Percentiles rank a stretch among this genome's conserved stretches.
phyloP scores from a whole-genome alignment of 805 yeast genomes.

The Suhomyces sp. region DNA sequence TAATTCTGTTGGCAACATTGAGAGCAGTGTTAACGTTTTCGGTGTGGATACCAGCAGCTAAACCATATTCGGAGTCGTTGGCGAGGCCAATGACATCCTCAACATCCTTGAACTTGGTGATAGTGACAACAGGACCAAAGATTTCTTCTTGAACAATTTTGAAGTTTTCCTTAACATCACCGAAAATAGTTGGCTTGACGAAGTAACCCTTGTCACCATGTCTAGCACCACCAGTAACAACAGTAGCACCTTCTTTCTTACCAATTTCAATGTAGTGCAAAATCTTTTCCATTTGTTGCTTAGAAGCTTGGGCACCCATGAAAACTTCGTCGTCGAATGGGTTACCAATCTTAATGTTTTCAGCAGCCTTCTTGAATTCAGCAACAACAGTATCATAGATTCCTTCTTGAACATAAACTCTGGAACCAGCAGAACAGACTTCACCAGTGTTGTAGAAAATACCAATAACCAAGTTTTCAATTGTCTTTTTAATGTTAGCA shows the following conservation, averaged over 20 bases:
- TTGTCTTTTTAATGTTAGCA: constrained; percentile 75
- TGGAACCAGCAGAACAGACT: constrained; percentile 93
- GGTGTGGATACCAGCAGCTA: constrained; percentile 91
- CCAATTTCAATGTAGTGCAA: constrained; percentile 76
- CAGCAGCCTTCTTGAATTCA: constrained; percentile 59
- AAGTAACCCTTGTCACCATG: constrained; percentile 68
- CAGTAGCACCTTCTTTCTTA: constrained; percentile 77
- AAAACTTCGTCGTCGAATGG: constrained; percentile 76
- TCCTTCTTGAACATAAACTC: constrained; percentile 83
- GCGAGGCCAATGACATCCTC: constrained; percentile 80
- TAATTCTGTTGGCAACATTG: constrained; percentile 68
- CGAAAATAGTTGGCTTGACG: constrained; percentile 80
- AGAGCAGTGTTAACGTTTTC: constrained; percentile 70
- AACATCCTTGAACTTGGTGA: constrained; percentile 74
- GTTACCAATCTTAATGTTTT: constrained; percentile 66
- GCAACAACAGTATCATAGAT: constrained; percentile 75
- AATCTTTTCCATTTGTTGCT: constrained; percentile 75
- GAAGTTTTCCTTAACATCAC: constrained; percentile 74
- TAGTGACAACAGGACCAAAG: constrained; percentile 90
- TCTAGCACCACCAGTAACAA: constrained; percentile 82
- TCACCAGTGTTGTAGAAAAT: constrained; percentile 95
- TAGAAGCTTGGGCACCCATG: constrained; percentile 93
- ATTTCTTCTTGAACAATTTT: constrained; percentile 84
- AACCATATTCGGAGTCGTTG: constrained; percentile 80
- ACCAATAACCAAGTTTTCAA: constrained; percentile 73